These are phyloP conservation scores for Trematosphaeria pertusa DNA, from an alignment of 2,329 filamentous ascomycete genomes.

Conservation along the genomic window DNA sequence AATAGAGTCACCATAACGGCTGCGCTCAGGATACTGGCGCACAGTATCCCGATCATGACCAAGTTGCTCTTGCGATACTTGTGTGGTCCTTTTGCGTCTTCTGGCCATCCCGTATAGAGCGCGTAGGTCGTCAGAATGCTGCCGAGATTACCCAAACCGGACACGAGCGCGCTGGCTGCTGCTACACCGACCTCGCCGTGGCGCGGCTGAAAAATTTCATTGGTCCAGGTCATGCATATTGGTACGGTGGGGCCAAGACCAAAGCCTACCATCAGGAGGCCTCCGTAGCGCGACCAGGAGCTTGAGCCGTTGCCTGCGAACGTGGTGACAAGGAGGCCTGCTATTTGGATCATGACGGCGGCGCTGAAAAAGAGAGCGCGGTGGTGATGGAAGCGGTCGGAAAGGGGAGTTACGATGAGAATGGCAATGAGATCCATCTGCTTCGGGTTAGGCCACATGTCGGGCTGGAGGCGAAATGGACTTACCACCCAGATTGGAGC, in stretches of 20 bases:
- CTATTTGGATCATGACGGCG: constrained; percentile 79
- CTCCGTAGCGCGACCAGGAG: constrained; percentile 85
- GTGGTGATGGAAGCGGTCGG: constrained; percentile 82
- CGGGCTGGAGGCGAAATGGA: constrained; percentile 17
- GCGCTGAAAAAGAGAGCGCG: constrained; percentile 82
- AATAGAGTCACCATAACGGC: constrained; percentile 72
- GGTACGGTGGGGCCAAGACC: constrained; percentile 89
- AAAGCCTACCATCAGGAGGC: constrained; percentile 88
- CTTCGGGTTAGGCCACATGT: constrained; percentile 13
- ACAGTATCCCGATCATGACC: constrained; percentile 86
- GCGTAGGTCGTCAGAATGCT: constrained; percentile 89
- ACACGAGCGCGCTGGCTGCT: constrained; percentile 83
- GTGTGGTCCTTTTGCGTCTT: constrained; percentile 70
- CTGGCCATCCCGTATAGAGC: constrained; percentile 85
- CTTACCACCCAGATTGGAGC: constrained; percentile 91
- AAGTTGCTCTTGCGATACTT: constrained; percentile 85
- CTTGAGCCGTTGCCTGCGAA: constrained; percentile 69
- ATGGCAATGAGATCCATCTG: constrained; percentile 90
- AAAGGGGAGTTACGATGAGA: constrained; percentile 81
- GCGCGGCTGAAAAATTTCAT: constrained; percentile 85
- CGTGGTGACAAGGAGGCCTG: constrained; percentile 79
- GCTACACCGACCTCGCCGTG: constrained; percentile 92
- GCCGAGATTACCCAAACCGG: constrained; percentile 84
- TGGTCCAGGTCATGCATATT: constrained; percentile 93
- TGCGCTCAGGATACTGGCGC: constrained; percentile 76